Base-by-base conservation (phyloP, 257 asterid species). In the Gentiana dahurica region DNA sequence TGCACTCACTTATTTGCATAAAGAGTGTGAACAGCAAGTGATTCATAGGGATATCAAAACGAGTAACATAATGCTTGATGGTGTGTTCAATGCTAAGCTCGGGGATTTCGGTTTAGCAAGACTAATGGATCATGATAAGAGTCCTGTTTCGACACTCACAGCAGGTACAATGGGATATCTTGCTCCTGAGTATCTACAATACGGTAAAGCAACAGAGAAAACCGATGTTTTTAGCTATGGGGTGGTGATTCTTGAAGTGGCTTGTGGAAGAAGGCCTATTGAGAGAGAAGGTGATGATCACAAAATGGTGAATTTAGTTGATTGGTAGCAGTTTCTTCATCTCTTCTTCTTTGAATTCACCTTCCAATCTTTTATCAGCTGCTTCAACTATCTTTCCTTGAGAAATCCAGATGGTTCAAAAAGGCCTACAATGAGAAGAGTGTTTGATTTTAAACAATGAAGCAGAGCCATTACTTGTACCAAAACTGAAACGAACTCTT, bases 211-310 rank as follows among this genome's bases (percentile, higher is more conserved):
- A 35, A 58, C 67, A 6, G 49, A 61, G 4, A 60, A 61, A 15
- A 41, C 66, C 6, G 72, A 67, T 41, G 58, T 67, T 3, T 67
- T 34, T 13, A 62, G 66, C 5, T 67, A 60, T 11, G 73, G 73
- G 50, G 74, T 62, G 0, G 57, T 69, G 33, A 15, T 69, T 44
- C 70, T 69, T 4, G 74, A 69, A 59, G 74, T 69, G 59, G 93
- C 91, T 33, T 85, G 95, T 55, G 98, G 97, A 60, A 78, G 94
- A 41, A 77, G 98, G 79, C 97, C 99, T 7, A 85, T 92, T 12
- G 94, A 83, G 74, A 75, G 81, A 13, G 95, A 81, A 55, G 80
- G 70, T 0, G 80, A 66, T 4, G 75, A 83, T 51, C 72, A 69
- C 62, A 83, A 55, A 55, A 83, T 81, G 95, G 90, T 81, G 80